Conservation (phyloP, 2,329 filamentous ascomycete species). For the Talaromyces sp. region DNA sequence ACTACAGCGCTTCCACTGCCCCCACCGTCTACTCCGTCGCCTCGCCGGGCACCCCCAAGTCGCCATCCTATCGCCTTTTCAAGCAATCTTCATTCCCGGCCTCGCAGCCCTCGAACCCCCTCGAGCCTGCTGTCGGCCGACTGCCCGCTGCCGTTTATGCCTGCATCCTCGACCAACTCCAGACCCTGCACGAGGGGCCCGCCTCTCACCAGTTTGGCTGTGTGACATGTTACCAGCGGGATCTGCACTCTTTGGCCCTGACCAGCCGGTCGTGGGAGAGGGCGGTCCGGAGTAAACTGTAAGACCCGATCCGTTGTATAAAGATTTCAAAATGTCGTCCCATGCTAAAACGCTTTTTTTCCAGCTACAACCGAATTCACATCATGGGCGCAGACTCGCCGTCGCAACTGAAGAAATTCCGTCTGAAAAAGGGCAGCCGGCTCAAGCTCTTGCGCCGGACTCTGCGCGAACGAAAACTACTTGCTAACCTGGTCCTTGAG, state of each 20-base stretch:
- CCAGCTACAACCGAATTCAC: conserved; percentile 47
- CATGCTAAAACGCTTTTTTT: conserved; percentile 1
- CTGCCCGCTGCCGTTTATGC: conserved; percentile 53
- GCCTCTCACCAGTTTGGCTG: conserved; percentile 37
- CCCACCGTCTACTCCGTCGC: conserved; percentile 36
- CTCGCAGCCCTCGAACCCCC: conserved; percentile 8
- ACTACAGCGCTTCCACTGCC: conserved; percentile 30
- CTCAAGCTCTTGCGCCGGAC: conserved; percentile 52
- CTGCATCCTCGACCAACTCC: conserved; percentile 49
- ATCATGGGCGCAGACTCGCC: conserved; percentile 45
- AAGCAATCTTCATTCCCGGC: conserved; percentile 28
- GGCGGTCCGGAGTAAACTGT: conserved; percentile 48
- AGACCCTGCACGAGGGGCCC: conserved; percentile 39
- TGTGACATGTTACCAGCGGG: conserved; percentile 50
- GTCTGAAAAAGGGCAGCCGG: conserved; percentile 45
- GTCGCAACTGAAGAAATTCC: conserved; percentile 43
- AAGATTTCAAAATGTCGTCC: conserved; percentile 10
- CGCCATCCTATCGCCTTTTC: conserved; percentile 27
- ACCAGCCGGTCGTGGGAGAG: conserved; percentile 55
- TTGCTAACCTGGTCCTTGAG: conserved; percentile 50
- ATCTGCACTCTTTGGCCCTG: conserved; percentile 49
- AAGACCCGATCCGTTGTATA: conserved; percentile 21
- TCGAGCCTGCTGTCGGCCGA: conserved; percentile 36
- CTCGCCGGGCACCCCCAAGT: conserved; percentile 23
- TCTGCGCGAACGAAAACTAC: conserved; percentile 45